Evolutionary conservation across 2,329 filamentous ascomycete species (phyloP), one percentile per base, ranked within the genome.

Genomic region (Thermomyces lanuginosus): DNA sequence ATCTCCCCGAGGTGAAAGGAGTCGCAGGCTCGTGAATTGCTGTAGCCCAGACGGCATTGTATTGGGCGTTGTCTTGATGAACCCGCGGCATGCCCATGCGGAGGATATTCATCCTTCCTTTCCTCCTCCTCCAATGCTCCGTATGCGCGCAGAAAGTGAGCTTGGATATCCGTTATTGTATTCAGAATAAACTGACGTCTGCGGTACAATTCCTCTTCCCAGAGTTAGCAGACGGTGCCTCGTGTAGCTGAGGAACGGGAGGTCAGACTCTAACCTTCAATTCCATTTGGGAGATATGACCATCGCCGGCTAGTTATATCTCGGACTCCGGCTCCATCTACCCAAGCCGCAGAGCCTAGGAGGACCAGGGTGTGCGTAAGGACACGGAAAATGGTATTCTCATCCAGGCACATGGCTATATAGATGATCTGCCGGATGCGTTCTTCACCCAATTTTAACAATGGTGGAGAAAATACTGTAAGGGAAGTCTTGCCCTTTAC

Each of bases 1-100:
- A 58, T 58, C 34, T 59, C 53, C 8, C 56, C 56, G 1, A 59
- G 39, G 22, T 60, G 55, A 30, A 58, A 60, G 4, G 51, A 43
- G 30, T 60, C 56, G 31, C 56, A 60, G 28, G 52, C 47, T 22
- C 44, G 49, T 5, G 53, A 55, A 21, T 58, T 57, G 22, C 41
- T 49, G 30, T 55, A 49, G 7, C 46, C 53, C 24, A 48, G 51
- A 16, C 50, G 51, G 31, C 56, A 60, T 39, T 60, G 55, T 11
- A 47, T 46, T 8, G 38, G 38, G 11, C 44, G 45, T 2, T 37
- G 29, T 25, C 38, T 37, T 21, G 14, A 24, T 29, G 24, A 16
- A 19, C 30, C 23, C 21, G 31, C 21, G 4, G 40, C 23, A 33
- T 34, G 38, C n/a, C 38, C 27, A 14, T 29, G 26, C 8, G 31